Evolutionary conservation across 2,329 filamentous ascomycete genomes (phyloP), one percentile per base, ranked within the genome.

Genomic region (Phaeosphaeria sp.): DNA sequence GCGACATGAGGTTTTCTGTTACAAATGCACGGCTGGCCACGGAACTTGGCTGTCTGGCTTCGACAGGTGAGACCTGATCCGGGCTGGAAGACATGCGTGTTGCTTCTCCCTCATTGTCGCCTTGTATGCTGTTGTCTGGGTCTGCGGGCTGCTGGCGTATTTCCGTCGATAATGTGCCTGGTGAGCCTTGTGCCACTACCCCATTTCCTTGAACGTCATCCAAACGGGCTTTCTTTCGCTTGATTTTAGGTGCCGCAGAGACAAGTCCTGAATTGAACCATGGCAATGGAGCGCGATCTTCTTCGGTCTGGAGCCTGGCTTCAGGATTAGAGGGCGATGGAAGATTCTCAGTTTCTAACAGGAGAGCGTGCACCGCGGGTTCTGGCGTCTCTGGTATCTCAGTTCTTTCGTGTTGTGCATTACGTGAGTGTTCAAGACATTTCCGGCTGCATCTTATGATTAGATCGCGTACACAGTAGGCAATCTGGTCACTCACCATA

Each of bases 321-420:
- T 22, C 13, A 22, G 5, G 8, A 44, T n/a, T n/a, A 4, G 18
- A 21, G 21, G 18, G 7, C 18, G 8, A 44, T 13, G 42, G 42
- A 22, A 4, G 17, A 13, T 39, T 44, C 18, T 22, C 42, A n/a
- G 17, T 44, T 6, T 39, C 7, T 15, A n/a, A 13, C 2, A n/a
- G 6, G 5, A 15, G 15, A 6, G 36, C 7, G 36, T 39, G 36
- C 15, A 15, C 36, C 3, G 36, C 36, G 15, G 42, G 30, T 30
- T 58, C 47, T 6, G 66, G 63, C 8, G 65, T 64, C 20, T 69
- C 65, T 5, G 56, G 63, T 55, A 66, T 67, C 11, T 63, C 63
- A n/a, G 51, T 25, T 20, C 36, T 54, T 2, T 40, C 44, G 22
- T 17, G 39, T 13, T 51, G 30, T 8, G 36, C 24, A 15, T 55